phyloP scores from a whole-genome alignment of 2,329 filamentous ascomycete genomes.

The Mariannaea sp. region DNA sequence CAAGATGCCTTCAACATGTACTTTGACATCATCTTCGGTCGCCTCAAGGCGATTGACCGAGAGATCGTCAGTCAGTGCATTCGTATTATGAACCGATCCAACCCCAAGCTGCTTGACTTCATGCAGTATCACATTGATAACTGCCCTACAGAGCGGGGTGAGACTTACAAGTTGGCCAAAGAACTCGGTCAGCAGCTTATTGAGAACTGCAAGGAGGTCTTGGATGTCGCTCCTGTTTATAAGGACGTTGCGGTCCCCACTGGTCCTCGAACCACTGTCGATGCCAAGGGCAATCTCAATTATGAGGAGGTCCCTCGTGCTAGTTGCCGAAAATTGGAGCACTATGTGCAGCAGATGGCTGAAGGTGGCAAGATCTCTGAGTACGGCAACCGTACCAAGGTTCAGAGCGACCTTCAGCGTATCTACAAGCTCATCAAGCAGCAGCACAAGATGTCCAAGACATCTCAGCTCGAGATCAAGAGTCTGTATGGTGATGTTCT shows the following conservation, averaged over 20 bases:
- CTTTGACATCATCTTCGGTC: slow-evolving; percentile 97
- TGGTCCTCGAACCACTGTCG: slow-evolving; percentile 88
- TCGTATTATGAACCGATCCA: slow-evolving; percentile 98
- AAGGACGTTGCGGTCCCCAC: slow-evolving; percentile 95
- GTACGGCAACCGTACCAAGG: slow-evolving; percentile 97
- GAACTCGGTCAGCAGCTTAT: slow-evolving; percentile 91
- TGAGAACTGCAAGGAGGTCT: slow-evolving; percentile 94
- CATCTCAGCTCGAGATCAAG: slow-evolving; percentile 96
- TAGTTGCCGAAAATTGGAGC: slow-evolving; percentile 94
- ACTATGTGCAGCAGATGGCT: slow-evolving; percentile 98
- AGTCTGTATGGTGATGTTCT: slow-evolving; percentile 91
- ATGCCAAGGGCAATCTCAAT: slow-evolving; percentile 87
- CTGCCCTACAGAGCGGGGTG: slow-evolving; percentile 93
- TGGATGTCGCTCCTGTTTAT: slow-evolving; percentile 83
- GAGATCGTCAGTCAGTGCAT: slow-evolving; percentile 99
- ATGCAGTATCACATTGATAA: slow-evolving; percentile 99
- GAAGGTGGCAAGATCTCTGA: slow-evolving; percentile 98
- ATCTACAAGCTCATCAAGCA: slow-evolving; percentile 99
- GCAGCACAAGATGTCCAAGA: slow-evolving; percentile 96
- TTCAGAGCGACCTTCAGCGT: slow-evolving; percentile 90
- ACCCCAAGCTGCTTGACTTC: slow-evolving; percentile 92
- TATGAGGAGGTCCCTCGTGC: slow-evolving; percentile 86
- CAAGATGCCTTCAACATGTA: slow-evolving; percentile 99
- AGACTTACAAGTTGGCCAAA: slow-evolving; percentile 98
- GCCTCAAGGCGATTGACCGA: slow-evolving; percentile 88